Evolutionary conservation across 306 rosid species (phyloP), one percentile per base, ranked within the genome.

Genomic region (Vigna hirtella): DNA sequence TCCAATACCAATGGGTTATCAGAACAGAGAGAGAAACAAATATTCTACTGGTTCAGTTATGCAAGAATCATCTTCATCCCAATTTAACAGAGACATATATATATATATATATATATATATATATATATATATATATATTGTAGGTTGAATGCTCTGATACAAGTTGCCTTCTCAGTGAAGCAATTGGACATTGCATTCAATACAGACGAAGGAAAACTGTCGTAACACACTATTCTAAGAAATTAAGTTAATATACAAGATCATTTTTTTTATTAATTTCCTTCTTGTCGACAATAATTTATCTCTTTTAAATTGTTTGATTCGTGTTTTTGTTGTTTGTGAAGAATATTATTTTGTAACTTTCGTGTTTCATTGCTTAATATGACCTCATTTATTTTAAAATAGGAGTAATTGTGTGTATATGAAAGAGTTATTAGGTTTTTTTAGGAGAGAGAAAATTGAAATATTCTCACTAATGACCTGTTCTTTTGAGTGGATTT

Each of bases 81-180:
- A 20, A 20, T 20, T 20, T 20, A 20, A 1, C 0, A 18, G 20
- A 18, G 20, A 18, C 20, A 18, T 18, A 18, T 18, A 18, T 18
- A 18, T 18, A 18, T 18, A 18, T 18, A 18, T 18, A 18, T 18
- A 18, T 18, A 18, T 18, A 18, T 18, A 18, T 18, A 18, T 18
- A 18, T 18, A 18, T 18, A 18, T 18, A 18, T 18, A 18, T 18
- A 18, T 18, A 18, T 18, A 18, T 18, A 18, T 73, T 52, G 56
- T 18, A 12, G 42, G 26, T 32, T 64, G 42, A 17, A 26, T 42
- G 0, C 55, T 14, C 38, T 15, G 12, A 1, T 57, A 32, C 7
- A 45, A 45, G 26, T 61, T 52, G 78, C 70, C 85, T 63, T 71
- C 70, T 72, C 79, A 17, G 62, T 55, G 55, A 55, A 24, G 55